Evolutionary conservation across 345 rosid species (phyloP).

Genomic region (Capsella bursapastoris): DNA sequence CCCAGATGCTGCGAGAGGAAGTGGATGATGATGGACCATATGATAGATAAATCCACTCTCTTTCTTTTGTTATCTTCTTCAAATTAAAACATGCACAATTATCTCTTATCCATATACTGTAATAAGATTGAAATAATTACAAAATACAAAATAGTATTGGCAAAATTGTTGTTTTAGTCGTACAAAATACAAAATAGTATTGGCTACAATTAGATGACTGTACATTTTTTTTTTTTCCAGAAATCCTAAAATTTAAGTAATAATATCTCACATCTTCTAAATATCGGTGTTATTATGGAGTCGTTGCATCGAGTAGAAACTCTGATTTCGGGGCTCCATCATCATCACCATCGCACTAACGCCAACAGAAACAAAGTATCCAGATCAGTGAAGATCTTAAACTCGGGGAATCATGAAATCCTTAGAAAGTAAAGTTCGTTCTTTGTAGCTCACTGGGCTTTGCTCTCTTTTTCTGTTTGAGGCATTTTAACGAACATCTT

Average conservation of each 20-base stretch:
- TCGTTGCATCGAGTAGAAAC: constrained; percentile 28
- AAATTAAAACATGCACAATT: constrained; percentile 8
- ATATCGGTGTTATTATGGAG: constrained; percentile 16
- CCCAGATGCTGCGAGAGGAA: constrained; percentile 19
- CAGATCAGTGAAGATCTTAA: constrained; percentile 33
- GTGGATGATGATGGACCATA: constrained; percentile 33
- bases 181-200: no score
- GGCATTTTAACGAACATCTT: constrained; percentile 49
- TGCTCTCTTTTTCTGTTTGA: constrained; percentile 16
- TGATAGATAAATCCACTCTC: constrained; percentile 21
- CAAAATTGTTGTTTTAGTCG: background rate
- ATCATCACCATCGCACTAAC: background rate
- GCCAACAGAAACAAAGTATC: constrained; percentile 18
- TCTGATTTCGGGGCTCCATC: background rate
- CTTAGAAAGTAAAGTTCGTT: constrained; percentile 37
- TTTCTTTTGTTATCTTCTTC: constrained; percentile 24
- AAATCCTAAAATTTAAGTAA: background rate
- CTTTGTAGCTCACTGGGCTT: background rate
- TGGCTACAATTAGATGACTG: background rate
- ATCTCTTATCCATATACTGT: constrained; percentile 30
- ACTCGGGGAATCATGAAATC: background rate
- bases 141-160: background rate
- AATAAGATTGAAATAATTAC: background rate
- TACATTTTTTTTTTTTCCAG: background rate
- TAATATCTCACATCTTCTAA: background rate